Conservation (phyloP, 2,329 filamentous ascomycete species). For the Neofusicoccum sp. region DNA sequence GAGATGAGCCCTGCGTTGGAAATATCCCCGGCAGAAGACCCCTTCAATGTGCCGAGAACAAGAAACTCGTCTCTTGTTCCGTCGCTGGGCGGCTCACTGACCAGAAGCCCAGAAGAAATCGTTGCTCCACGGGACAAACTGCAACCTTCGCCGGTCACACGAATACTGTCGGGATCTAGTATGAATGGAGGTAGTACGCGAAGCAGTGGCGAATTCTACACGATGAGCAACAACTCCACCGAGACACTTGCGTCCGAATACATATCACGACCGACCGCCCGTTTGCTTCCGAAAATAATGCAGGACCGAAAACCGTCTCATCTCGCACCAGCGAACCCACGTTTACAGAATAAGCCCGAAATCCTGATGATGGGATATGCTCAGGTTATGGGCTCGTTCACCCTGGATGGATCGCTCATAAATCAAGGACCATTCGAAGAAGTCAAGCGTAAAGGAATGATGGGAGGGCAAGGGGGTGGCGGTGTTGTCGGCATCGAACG, state of each 20-base stretch:
- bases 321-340: conserved; percentile 30
- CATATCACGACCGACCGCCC: conserved; percentile 47
- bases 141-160: conserved; percentile 57
- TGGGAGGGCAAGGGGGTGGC: conserved; percentile 79
- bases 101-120: conserved; percentile 6
- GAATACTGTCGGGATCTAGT: conserved; percentile 77
- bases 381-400: conserved; percentile 90
- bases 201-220: conserved; percentile 94
- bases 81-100: background rate
- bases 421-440: conserved; percentile 91
- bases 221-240: conserved; percentile 89
- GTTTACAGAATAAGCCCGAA: conserved; percentile 60
- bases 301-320: conserved; percentile 25
- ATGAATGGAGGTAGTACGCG: conserved; percentile 74
- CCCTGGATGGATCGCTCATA: conserved; percentile 85
- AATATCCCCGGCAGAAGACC: conserved; percentile 14
- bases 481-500: conserved; percentile 82
- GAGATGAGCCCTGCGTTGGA: conserved; percentile 20
- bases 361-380: conserved; percentile 97
- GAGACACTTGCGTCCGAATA: conserved; percentile 94
- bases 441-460: conserved; percentile 90
- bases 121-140: conserved; percentile 57
- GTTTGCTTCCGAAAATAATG: conserved; percentile 4
- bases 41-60: background rate
- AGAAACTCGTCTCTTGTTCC: background rate